Percentiles rank a stretch among this genome's conserved stretches.
phyloP scores from a whole-genome alignment of 2,329 filamentous ascomycete genomes.

The Penicillium sp. region DNA sequence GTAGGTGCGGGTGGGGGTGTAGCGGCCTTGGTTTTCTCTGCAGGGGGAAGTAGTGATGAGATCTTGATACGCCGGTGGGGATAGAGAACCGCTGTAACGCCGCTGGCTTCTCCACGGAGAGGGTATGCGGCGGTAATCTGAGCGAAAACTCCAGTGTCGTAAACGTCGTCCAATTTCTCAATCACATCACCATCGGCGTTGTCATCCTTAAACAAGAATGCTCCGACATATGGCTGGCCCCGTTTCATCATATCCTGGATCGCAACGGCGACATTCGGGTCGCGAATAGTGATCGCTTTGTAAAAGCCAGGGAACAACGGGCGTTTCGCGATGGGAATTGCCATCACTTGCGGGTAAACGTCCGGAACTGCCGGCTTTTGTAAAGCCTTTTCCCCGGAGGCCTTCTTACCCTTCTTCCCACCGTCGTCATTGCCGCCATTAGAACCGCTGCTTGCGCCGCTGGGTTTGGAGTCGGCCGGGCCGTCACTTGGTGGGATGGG shows the following conservation, averaged over 20 bases:
- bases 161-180: conserved; percentile 82
- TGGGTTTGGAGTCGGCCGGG: conserved; percentile 47
- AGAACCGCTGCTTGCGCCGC: conserved; percentile 52
- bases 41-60: conserved; percentile 74
- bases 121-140: conserved; percentile 97
- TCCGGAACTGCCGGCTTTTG: conserved; percentile 89
- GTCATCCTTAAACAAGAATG: conserved; percentile 96
- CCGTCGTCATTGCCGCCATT: conserved; percentile 57
- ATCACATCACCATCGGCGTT: conserved; percentile 92
- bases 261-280: conserved; percentile 84
- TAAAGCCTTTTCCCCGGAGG: conserved; percentile 67
- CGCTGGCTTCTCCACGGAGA: conserved; percentile 73
- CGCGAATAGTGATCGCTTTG: conserved; percentile 95
- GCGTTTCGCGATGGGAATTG: conserved; percentile 89
- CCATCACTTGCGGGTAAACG: conserved; percentile 95
- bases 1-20: conserved; percentile 23
- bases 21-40: conserved; percentile 32
- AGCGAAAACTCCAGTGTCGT: conserved; percentile 94
- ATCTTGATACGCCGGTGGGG: conserved; percentile 93
- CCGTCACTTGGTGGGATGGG: conserved; percentile 39
- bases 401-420: conserved; percentile 68
- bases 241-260: conserved; percentile 96
- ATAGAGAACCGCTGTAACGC: conserved; percentile 89
- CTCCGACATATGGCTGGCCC: conserved; percentile 94
- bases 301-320: conserved; percentile 97